phyloP scores from a whole-genome alignment of 768 basidiomycete genomes.

The Infundibulicybe gibba region DNA sequence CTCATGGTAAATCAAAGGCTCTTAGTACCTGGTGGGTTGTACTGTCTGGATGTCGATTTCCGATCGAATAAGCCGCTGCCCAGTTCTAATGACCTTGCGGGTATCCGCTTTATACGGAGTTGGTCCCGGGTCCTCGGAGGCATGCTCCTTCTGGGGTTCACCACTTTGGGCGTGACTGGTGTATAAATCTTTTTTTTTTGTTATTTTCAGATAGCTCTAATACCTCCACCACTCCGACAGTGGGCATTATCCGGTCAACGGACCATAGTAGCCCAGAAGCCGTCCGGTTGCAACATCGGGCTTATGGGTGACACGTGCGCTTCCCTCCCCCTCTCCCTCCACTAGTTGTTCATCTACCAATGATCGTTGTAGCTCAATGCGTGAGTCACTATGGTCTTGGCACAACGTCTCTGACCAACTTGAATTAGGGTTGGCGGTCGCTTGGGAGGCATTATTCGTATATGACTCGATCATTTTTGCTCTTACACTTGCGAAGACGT shows the following conservation, averaged over 20 bases:
- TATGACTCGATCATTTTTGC: conserved; percentile 45
- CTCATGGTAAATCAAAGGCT: conserved; percentile 41
- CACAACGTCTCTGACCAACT: not conserved
- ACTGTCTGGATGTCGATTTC: not conserved
- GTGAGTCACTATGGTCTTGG: conserved; percentile 3
- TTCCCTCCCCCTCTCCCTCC: not conserved
- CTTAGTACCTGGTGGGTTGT: conserved; percentile 38
- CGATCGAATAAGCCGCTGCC: too few relatives aligned
- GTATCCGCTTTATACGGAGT: conserved; percentile 47
- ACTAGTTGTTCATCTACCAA: not conserved
- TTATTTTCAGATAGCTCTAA: not conserved
- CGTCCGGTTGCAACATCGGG: conserved; percentile 31
- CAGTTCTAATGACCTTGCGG: conserved; percentile 42
- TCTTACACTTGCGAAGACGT: conserved; percentile 46
- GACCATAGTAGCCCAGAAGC: conserved; percentile 17
- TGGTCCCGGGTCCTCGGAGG: conserved; percentile 29
- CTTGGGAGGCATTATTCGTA: conserved; percentile 50
- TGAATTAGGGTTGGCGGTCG: conserved; percentile 23
- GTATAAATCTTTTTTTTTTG: conserved; percentile 28
- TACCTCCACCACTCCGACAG: conserved; percentile 19
- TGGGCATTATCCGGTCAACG: conserved; percentile 39
- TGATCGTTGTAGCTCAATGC: conserved; percentile 10
- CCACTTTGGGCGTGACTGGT: conserved; percentile 24
- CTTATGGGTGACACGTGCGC: conserved; percentile 25
- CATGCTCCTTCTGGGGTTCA: conserved; percentile 25